These are phyloP conservation scores for Backusella mclennaniae DNA, from an alignment of 192 early-diverging fungal genomes.

Conservation along the genomic window DNA sequence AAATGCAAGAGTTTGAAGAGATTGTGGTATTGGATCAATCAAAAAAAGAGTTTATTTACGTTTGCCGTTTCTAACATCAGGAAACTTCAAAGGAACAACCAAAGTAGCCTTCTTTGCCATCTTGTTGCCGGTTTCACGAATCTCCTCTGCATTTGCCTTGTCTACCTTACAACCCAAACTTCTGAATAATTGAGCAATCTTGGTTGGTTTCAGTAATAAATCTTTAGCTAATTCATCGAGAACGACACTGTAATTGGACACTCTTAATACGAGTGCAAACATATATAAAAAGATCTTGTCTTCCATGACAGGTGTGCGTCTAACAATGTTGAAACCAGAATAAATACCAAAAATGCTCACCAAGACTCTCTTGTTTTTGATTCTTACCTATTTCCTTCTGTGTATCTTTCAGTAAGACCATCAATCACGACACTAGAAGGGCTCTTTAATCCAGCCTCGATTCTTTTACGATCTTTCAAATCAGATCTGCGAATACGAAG, in stretches of 20 bases:
- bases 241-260: slow-evolving; percentile 72
- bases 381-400: slow-evolving; percentile 50
- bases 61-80: slow-evolving; percentile 22
- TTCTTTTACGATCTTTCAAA: slow-evolving; percentile 45
- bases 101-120: slow-evolving; percentile 27
- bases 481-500: slow-evolving; percentile 37
- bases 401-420: slow-evolving; percentile 62
- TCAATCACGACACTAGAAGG: slow-evolving; percentile 59
- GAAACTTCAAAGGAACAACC: slow-evolving; percentile 32
- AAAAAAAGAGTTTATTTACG: slow-evolving; percentile 14
- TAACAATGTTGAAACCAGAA: slow-evolving; percentile 8
- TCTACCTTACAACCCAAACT: slow-evolving; percentile 49
- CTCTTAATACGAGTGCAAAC: slow-evolving; percentile 63
- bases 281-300: slow-evolving; percentile 82
- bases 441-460: slow-evolving; percentile 49
- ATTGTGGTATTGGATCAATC: background rate
- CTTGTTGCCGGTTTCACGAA: background rate
- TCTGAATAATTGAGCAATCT: slow-evolving; percentile 40
- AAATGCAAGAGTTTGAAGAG: background rate
- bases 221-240: slow-evolving; percentile 61
- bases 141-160: slow-evolving; percentile 30
- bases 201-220: slow-evolving; percentile 52
- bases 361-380: background rate
- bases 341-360: background rate
- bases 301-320: slow-evolving; percentile 59